These are phyloP conservation scores for Aureobasidium sp. DNA, from an alignment of 2,329 filamentous ascomycete genomes.

Conservation along the genomic window DNA sequence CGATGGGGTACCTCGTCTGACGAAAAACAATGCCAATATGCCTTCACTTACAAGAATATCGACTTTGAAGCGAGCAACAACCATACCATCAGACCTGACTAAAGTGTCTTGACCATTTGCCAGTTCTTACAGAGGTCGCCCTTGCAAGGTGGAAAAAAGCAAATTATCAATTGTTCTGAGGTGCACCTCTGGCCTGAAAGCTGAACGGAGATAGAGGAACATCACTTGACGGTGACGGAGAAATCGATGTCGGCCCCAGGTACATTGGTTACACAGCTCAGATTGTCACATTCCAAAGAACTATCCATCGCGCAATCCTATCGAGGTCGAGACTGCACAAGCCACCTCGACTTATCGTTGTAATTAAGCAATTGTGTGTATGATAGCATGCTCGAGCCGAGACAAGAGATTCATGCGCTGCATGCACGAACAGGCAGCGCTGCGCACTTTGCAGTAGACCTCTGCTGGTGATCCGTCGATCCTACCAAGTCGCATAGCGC, in stretches of 20 bases:
- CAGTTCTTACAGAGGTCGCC: too few species aligned
- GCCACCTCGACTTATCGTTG: background rate
- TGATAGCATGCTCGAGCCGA: background rate
- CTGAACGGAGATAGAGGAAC: background rate
- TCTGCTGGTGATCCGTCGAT: constrained; percentile 12
- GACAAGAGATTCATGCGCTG: background rate
- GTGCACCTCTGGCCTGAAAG: background rate
- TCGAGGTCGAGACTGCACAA: background rate
- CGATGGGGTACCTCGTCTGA: background rate
- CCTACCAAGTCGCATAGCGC: constrained; percentile 2
- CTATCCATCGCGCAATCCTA: background rate
- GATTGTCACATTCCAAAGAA: background rate
- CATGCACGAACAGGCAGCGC: constrained; percentile 11
- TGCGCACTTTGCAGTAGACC: background rate
- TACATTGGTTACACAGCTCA: constrained; percentile 3
- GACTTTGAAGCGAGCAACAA: constrained; percentile 14
- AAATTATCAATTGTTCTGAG: too few species aligned
- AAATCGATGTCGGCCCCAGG: background rate
- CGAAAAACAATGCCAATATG: constrained; percentile 20
- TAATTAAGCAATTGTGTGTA: background rate
- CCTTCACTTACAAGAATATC: constrained; percentile 25
- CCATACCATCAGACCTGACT: background rate
- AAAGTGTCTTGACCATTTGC: too few species aligned
- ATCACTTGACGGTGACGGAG: background rate
- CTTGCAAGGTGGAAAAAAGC: too few species aligned